These are phyloP conservation scores for Rhodomyrtus tomentosa DNA, from an alignment of 345 rosid species.

Conservation along the genomic window DNA sequence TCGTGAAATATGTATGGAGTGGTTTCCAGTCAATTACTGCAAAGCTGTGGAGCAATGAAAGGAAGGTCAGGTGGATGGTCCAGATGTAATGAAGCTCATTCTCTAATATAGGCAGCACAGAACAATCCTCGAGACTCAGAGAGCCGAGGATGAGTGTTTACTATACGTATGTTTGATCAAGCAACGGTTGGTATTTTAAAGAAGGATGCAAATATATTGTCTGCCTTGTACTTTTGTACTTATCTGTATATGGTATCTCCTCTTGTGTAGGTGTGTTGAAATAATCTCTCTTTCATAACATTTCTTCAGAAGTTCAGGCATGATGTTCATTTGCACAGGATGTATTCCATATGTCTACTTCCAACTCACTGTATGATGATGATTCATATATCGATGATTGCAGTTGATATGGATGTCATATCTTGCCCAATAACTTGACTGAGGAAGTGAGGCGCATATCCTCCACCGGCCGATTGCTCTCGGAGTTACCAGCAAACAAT, in stretches of 20 bases:
- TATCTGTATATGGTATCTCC: no score
- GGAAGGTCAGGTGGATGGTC: slow-evolving; percentile 37
- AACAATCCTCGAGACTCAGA: slow-evolving; percentile 16
- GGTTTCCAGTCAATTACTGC: slow-evolving; percentile 45
- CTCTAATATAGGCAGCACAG: slow-evolving; percentile 39
- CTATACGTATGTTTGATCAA: not conserved
- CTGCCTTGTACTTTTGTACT: not conserved
- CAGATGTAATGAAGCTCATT: slow-evolving; percentile 52
- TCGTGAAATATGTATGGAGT: slow-evolving; percentile 37
- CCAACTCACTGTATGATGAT: not conserved
- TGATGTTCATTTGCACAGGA: not conserved
- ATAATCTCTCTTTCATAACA: not conserved
- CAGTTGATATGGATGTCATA: not conserved
- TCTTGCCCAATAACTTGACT: not conserved
- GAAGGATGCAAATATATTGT: not conserved
- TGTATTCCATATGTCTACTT: not conserved
- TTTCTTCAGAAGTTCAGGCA: not conserved
- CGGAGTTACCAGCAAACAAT: not conserved
- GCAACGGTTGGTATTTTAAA: not conserved
- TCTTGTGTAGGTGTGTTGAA: not conserved
- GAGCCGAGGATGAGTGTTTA: not conserved
- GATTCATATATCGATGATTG: not conserved
- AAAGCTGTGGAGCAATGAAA: slow-evolving; percentile 40
- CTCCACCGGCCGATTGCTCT: not conserved
- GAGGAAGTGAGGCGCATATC: not conserved